Percentiles rank a stretch among this genome's conserved stretches.
Conservation (phyloP, 1,284 basidiomycete genomes). For the Papiliotrema flavescens region DNA sequence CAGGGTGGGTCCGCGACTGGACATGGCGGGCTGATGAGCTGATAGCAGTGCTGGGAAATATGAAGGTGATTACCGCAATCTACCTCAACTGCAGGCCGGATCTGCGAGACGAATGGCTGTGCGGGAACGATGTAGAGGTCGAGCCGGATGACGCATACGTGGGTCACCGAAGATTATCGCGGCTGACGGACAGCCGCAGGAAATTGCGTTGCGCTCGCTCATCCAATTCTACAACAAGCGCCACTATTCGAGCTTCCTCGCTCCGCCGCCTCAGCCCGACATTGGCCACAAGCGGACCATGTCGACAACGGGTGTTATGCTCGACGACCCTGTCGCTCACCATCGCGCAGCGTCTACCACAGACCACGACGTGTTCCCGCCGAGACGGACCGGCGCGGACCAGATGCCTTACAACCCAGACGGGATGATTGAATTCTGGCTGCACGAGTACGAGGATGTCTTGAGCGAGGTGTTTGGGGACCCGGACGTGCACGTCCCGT, state of each 20-base stretch:
- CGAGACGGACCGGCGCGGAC: slow-evolving; percentile 37
- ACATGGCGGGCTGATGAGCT: slow-evolving; percentile 8
- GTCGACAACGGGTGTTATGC: slow-evolving; percentile 23
- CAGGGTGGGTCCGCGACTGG: slow-evolving; percentile 62
- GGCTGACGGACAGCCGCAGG: slow-evolving; percentile 67
- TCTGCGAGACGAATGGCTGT: slow-evolving; percentile 95
- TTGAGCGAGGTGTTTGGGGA: slow-evolving; percentile 54
- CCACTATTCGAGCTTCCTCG: slow-evolving; percentile 33
- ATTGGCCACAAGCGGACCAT: slow-evolving; percentile 22
- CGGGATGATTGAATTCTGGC: slow-evolving; percentile 53
- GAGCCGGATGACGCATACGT: slow-evolving; percentile 60
- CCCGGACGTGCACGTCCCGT: slow-evolving; percentile 6
- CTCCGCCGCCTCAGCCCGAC: slow-evolving; percentile 22
- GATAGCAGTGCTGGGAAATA: slow-evolving; percentile 66
- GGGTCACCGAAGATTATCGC: slow-evolving; percentile 5
- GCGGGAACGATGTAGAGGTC: slow-evolving; percentile 87
- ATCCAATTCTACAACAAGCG: slow-evolving; percentile 74
- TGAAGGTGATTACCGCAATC: slow-evolving; percentile 99
- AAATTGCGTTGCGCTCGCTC: slow-evolving; percentile 88
- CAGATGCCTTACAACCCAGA: slow-evolving; percentile 52
- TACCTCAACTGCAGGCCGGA: slow-evolving; percentile 97
- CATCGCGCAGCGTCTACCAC: slow-evolving; percentile 7
- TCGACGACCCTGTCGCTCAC: slow-evolving; percentile 28
- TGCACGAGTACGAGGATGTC: slow-evolving; percentile 56
- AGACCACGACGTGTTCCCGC: slow-evolving; percentile 54